phyloP scores from a whole-genome alignment of 1,284 basidiomycete species.

The Bjerkandera adusta region DNA sequence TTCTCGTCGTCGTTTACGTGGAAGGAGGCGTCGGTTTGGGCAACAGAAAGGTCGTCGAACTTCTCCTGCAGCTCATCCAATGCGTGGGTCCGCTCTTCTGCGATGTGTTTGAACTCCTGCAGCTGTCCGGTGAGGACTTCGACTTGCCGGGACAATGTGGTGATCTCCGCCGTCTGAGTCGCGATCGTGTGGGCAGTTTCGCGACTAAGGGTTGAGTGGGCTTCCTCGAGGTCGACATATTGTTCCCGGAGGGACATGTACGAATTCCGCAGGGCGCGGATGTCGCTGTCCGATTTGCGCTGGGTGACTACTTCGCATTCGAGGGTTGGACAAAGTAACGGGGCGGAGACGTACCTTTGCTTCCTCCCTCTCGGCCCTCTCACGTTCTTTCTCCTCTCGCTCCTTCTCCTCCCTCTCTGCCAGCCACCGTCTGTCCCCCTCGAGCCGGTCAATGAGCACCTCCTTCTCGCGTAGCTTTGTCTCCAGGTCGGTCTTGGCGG shows the following conservation, averaged over 20 bases:
- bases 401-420: conserved; percentile 58
- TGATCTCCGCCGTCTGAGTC: conserved; percentile 46
- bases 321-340: background rate
- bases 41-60: conserved; percentile 40
- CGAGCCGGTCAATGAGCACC: conserved; percentile 50
- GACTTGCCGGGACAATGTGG: conserved; percentile 43
- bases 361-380: conserved; percentile 43
- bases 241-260: conserved; percentile 50
- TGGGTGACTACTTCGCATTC: conserved; percentile 14
- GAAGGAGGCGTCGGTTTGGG: conserved; percentile 26
- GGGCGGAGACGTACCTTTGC: conserved; percentile 46
- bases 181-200: conserved; percentile 44
- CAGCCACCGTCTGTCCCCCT: conserved; percentile 64
- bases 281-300: conserved; percentile 39
- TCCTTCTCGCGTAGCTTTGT: conserved; percentile 62
- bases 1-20: conserved; percentile 41
- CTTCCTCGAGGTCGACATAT: conserved; percentile 53
- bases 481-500: conserved; percentile 59
- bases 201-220: conserved; percentile 43
- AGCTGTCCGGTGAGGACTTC: conserved; percentile 45
- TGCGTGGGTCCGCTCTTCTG: conserved; percentile 39
- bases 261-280: conserved; percentile 45
- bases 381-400: conserved; percentile 55
- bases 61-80: conserved; percentile 45
- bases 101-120: conserved; percentile 35